Conservation (phyloP, 805 yeast genomes). For the Lipomyces starkeyi region DNA sequence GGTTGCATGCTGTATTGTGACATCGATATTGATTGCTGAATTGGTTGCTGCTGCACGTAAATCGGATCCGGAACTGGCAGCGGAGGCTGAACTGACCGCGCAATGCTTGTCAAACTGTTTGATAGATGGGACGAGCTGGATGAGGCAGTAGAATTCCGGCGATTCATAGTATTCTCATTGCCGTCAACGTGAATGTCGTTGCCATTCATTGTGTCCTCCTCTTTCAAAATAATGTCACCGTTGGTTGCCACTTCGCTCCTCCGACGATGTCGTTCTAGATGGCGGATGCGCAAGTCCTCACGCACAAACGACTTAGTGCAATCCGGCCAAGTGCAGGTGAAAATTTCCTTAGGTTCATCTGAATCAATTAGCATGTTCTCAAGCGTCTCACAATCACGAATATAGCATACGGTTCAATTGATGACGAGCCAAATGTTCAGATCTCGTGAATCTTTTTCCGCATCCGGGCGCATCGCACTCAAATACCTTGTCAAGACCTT, state of each 20-base stretch:
- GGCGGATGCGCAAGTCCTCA: slow-evolving; percentile 46
- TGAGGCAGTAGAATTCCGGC: background rate
- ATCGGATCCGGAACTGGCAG: background rate
- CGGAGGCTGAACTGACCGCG: background rate
- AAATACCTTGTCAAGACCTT: slow-evolving; percentile 43
- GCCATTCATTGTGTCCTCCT: background rate
- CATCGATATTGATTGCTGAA: background rate
- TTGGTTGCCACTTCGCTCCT: slow-evolving; percentile 11
- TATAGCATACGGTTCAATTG: slow-evolving; percentile 40
- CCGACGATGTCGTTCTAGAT: slow-evolving; percentile 45
- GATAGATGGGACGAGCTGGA: background rate
- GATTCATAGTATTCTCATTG: background rate
- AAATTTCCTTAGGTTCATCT: slow-evolving; percentile 47
- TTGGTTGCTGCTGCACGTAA: background rate
- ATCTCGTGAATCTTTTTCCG: slow-evolving; percentile 40
- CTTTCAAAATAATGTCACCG: slow-evolving; percentile 8
- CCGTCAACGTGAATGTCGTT: slow-evolving; percentile 11
- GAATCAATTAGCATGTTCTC: background rate
- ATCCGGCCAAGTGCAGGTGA: slow-evolving; percentile 45
- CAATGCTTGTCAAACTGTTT: background rate
- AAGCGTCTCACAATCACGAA: background rate
- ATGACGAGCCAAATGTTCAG: slow-evolving; percentile 42
- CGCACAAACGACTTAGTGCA: slow-evolving; percentile 47
- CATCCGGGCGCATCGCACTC: slow-evolving; percentile 42
- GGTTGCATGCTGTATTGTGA: slow-evolving; percentile 1